Conservation (phyloP, 345 rosid species). For the Camelina sativa region DNA sequence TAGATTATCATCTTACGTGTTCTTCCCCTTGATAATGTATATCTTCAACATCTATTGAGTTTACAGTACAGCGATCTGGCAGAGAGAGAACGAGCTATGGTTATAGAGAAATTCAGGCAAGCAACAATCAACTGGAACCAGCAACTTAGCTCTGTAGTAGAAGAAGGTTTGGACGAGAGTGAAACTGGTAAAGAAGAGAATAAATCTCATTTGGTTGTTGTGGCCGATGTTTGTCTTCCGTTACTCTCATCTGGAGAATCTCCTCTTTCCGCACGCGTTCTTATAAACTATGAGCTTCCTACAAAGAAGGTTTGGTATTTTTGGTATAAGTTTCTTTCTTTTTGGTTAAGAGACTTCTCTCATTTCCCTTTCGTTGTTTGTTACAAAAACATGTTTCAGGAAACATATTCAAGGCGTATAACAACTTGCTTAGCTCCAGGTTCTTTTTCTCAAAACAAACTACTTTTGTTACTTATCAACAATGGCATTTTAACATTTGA, state of each 20-base stretch:
- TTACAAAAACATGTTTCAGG: conserved; percentile 53
- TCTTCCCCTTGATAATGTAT: background rate
- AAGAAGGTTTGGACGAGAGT: conserved; percentile 50
- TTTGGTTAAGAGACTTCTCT: background rate
- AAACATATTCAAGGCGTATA: conserved; percentile 75
- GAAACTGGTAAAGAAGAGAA: conserved; percentile 50
- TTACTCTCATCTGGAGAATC: conserved; percentile 68
- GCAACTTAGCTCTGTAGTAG: conserved; percentile 48
- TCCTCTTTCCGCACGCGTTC: conserved; percentile 63
- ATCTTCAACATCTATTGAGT: background rate
- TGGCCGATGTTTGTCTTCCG: conserved; percentile 85
- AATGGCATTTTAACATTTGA: conserved; percentile 1
- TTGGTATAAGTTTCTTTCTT: background rate
- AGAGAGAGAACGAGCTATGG: conserved; percentile 59
- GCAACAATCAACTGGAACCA: conserved; percentile 66
- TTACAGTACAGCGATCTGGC: conserved; percentile 76
- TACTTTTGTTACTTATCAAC: conserved; percentile 7
- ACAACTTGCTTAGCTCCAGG: conserved; percentile 89
- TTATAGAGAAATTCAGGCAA: conserved; percentile 67
- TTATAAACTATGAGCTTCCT: conserved; percentile 88
- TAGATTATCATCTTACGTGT: background rate
- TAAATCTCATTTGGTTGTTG: conserved; percentile 70
- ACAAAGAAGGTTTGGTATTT: conserved; percentile 60
- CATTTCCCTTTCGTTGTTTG: background rate
- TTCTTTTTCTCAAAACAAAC: conserved; percentile 28